These are phyloP conservation scores for Tritrichomonas musculus DNA, from an alignment of 208 protist genomes.

Conservation along the genomic window DNA sequence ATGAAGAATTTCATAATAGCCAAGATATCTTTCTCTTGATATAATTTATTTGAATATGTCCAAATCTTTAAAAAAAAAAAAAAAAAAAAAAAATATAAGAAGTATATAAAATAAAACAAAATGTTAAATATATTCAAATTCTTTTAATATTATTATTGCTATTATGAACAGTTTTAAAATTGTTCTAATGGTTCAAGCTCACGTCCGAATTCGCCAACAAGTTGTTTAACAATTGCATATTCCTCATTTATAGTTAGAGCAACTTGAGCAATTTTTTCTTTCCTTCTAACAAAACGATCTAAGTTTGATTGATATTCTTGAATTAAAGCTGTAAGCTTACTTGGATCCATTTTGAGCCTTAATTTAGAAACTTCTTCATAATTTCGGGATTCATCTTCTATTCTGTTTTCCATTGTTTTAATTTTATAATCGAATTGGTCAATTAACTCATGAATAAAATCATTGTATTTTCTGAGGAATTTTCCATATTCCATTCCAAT, in stretches of 20 bases:
- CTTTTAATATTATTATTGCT: too few species aligned
- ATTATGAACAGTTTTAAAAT: too few species aligned
- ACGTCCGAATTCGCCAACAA: not conserved
- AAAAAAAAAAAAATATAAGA: too few species aligned
- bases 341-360: not conserved
- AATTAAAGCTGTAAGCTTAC: not conserved
- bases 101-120: too few species aligned
- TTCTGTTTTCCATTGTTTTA: not conserved
- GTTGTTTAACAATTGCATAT: not conserved
- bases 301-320: not conserved
- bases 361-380: not conserved
- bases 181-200: constrained; percentile 1
- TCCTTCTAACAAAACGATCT: not conserved
- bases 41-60: too few species aligned
- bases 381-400: not conserved
- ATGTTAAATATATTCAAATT: too few species aligned
- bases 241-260: not conserved
- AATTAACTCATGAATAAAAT: not conserved
- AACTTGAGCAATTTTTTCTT: not conserved
- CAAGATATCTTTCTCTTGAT: too few species aligned
- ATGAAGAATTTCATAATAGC: too few species aligned
- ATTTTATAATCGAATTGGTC: not conserved
- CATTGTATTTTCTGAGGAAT: not conserved
- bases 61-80: too few species aligned
- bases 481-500: not conserved